These are phyloP conservation scores for Kokia cookei DNA, from an alignment of 441 rosid genomes.

Conservation along the genomic window DNA sequence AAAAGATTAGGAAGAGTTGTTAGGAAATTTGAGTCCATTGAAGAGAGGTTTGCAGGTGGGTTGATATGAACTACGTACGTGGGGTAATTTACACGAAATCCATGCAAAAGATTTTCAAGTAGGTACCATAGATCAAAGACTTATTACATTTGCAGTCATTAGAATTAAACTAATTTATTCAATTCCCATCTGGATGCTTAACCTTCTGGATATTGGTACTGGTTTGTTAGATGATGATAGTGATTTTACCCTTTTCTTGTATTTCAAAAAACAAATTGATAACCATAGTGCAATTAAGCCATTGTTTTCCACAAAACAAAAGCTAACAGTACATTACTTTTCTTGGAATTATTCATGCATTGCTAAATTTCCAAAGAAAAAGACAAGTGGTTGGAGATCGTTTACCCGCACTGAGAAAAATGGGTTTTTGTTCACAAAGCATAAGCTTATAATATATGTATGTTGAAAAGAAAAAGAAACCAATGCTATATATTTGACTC, in stretches of 20 bases:
- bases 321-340: neutral
- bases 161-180: neutral
- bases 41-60: conserved; percentile 15
- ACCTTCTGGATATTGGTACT: neutral
- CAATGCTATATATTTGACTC: neutral
- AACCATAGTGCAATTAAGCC: neutral
- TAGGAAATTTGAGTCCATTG: conserved; percentile 26
- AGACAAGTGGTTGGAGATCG: conserved; percentile 41
- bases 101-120: conserved; percentile 5
- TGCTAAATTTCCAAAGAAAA: neutral
- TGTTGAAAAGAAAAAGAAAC: neutral
- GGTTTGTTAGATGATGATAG: too few species aligned
- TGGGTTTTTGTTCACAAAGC: conserved; percentile 10
- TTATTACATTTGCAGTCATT: neutral
- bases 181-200: neutral
- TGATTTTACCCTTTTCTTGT: too few species aligned
- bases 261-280: too few species aligned
- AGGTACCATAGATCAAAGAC: neutral
- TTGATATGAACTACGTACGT: conserved; percentile 29
- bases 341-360: neutral
- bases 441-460: neutral
- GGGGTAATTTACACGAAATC: conserved; percentile 19
- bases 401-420: conserved; percentile 44
- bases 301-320: neutral
- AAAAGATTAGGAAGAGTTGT: conserved; percentile 50